These are phyloP conservation scores for Trifolium repens DNA, from an alignment of 306 rosid species.

Conservation along the genomic window DNA sequence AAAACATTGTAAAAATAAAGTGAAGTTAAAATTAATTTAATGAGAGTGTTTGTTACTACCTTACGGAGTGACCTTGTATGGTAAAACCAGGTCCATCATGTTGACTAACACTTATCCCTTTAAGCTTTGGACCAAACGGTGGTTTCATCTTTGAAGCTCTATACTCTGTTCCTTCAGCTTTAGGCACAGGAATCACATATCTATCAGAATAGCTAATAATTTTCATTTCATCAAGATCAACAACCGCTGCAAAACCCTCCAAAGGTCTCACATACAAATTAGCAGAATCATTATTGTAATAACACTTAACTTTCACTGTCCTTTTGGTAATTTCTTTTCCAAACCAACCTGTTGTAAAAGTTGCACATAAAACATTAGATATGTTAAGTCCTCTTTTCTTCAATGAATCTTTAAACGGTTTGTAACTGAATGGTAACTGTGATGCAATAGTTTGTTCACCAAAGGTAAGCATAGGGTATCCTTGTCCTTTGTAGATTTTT, in stretches of 20 bases:
- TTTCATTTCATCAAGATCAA: conserved; percentile 44
- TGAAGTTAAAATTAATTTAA: too few relatives aligned
- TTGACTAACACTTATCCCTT: conserved; percentile 25
- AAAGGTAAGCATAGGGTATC: conserved; percentile 43
- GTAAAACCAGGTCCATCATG: conserved; percentile 45
- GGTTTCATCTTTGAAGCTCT: conserved; percentile 39
- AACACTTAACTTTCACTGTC: conserved; percentile 37
- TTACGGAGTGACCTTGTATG: conserved; percentile 41
- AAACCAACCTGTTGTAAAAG: conserved; percentile 42
- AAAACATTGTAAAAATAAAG: too few relatives aligned
- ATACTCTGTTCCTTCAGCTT: conserved; percentile 46
- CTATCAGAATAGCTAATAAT: conserved; percentile 38
- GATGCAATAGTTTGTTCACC: conserved; percentile 34
- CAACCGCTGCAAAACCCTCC: conserved; percentile 38
- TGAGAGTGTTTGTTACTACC: conserved; percentile 21
- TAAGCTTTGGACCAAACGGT: conserved; percentile 48
- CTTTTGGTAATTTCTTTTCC: conserved; percentile 35
- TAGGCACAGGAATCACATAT: conserved; percentile 30
- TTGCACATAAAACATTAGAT: conserved; percentile 23
- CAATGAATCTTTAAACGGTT: conserved; percentile 39
- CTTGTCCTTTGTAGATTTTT: conserved; percentile 48
- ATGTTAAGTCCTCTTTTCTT: conserved; percentile 36
- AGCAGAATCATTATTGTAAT: conserved; percentile 16
- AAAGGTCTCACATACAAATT: conserved; percentile 42
- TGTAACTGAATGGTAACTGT: conserved; percentile 15